These are phyloP conservation scores for Phytophthora hybrid DNA, from an alignment of 352 stramenopile species.

Conservation along the genomic window DNA sequence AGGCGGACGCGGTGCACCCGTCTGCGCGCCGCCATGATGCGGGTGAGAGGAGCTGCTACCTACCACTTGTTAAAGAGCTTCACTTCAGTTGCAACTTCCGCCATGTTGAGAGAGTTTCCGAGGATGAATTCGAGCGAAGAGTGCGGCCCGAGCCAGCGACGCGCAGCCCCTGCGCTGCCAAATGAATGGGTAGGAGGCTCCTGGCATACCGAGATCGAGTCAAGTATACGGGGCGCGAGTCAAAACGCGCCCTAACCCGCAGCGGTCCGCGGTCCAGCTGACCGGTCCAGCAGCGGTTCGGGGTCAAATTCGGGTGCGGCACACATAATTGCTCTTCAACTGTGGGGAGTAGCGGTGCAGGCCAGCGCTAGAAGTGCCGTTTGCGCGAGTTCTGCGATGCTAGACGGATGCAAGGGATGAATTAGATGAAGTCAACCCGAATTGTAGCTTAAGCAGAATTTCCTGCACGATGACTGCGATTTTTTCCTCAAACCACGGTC, in stretches of 20 bases:
- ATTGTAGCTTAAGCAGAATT: background rate
- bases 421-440: too few species aligned
- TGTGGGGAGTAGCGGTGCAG: background rate
- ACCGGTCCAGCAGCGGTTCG: constrained; percentile 26
- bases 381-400: background rate
- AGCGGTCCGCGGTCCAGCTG: constrained; percentile 26
- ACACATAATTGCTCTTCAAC: constrained; percentile 29
- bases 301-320: background rate
- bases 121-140: constrained; percentile 73
- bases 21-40: background rate
- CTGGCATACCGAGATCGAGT: constrained; percentile 67
- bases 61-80: constrained; percentile 97
- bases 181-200: constrained; percentile 89
- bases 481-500: too few species aligned
- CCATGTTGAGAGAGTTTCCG: constrained; percentile 92
- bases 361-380: background rate
- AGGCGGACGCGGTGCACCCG: background rate
- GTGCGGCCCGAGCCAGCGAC: constrained; percentile 17
- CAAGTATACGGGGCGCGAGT: constrained; percentile 65
- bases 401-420: background rate
- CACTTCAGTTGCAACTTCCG: constrained; percentile 93
- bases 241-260: constrained; percentile 24
- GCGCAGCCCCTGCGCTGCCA: constrained; percentile 26
- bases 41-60: constrained; percentile 24
- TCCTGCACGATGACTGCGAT: too few species aligned